phyloP scores from a whole-genome alignment of 805 yeast genomes.

The Maudiozyma serrabonitensis region DNA sequence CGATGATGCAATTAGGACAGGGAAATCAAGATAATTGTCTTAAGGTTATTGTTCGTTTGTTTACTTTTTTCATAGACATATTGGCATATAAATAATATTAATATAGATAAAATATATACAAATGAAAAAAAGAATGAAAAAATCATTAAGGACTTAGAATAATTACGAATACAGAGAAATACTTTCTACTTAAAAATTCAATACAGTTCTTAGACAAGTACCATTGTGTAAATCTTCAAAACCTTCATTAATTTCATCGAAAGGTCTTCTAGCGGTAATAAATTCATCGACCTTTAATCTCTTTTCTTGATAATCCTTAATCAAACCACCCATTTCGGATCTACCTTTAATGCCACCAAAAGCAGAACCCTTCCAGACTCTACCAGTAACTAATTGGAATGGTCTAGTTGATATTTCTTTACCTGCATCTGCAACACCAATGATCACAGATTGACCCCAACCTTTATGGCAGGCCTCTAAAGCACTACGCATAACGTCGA shows the following conservation, averaged over 20 bases:
- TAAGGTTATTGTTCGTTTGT: too few relatives aligned
- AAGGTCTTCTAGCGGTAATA: slow-evolving; percentile 79
- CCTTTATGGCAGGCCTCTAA: slow-evolving; percentile 97
- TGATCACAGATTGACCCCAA: slow-evolving; percentile 92
- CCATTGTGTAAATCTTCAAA: slow-evolving; percentile 94
- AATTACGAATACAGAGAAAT: too few relatives aligned
- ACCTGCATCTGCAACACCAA: slow-evolving; percentile 99
- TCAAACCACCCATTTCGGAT: slow-evolving; percentile 84
- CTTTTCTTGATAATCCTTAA: slow-evolving; percentile 76
- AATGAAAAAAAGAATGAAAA: background rate
- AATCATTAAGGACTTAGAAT: background rate
- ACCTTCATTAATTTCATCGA: slow-evolving; percentile 74
- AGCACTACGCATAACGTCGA: slow-evolving; percentile 89
- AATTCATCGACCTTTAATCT: slow-evolving; percentile 85
- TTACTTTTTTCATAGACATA: background rate
- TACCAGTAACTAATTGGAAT: slow-evolving; percentile 96
- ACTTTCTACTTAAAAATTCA: slow-evolving; percentile 28
- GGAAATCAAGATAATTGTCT: too few relatives aligned
- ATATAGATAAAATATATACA: background rate
- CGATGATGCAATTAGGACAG: too few relatives aligned
- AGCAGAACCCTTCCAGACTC: slow-evolving; percentile 99
- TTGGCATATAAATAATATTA: background rate
- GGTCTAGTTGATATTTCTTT: slow-evolving; percentile 95
- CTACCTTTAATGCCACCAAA: slow-evolving; percentile 99
- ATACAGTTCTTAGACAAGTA: slow-evolving; percentile 87